Evolutionary conservation across 1,284 basidiomycete species (phyloP), one percentile per base, ranked within the genome.

Genomic region (Baeospora myosura): DNA sequence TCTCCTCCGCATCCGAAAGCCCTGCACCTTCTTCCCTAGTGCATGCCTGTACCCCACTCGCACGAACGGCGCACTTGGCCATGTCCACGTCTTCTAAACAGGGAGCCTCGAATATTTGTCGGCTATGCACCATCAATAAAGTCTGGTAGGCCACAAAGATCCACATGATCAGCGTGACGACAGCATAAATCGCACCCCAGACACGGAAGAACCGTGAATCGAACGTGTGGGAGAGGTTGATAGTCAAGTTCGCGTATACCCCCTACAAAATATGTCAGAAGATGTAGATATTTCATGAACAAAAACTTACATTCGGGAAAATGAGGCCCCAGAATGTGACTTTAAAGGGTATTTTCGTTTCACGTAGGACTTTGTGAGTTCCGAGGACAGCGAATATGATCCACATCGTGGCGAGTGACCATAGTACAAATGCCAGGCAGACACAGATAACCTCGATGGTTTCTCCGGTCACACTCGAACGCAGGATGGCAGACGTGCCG

Each of bases 181-280:
- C 59, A 0, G 76, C 69, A 38, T 80, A 71, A 5, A 76, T 66
- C 1, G 76, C 63, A 3, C 77, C 81, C 45, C 72, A 68, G 10
- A 76, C 64, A 37, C 63, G 69, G 55, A 76, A 70, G 57, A 79
- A 75, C 2, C 55, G 52, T 1, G 69, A 69, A 23, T 79, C 68
- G 42, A 86, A 69, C 17, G 71, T 66, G 1, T 45, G 47, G 0
- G 69, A 71, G 0, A 87, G 63, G 17, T 63, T 61, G 12, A 80
- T 70, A 0, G 81, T 81, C 2, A 81, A 65, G 26, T 78, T 78
- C 1, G 80, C 76, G 43, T 80, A 84, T 1, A 82, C 80, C 17
- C 78, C 70, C 75, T 76, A 24, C 12, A 45, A 33, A 29, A n/a
- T 24, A 22, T 40, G 25, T 45, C 41, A 32, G 22, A 17, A 14